Evolutionary conservation across 2,329 filamentous ascomycete species (phyloP).

Genomic region (Hypoxylon rubiginosum): DNA sequence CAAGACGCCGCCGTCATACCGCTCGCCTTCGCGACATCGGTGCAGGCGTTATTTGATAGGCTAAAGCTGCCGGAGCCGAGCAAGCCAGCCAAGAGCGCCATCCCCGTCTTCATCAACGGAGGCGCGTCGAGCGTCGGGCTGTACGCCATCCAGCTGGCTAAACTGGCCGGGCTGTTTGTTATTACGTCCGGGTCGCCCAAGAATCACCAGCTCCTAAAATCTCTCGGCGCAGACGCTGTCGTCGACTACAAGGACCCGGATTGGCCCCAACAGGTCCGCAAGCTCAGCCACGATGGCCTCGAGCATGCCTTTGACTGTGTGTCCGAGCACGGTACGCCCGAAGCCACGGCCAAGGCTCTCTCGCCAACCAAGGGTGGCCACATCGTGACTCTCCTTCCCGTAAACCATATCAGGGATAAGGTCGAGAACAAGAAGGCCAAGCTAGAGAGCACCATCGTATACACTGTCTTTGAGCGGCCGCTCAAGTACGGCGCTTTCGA

Average conservation of each 20-base stretch:
- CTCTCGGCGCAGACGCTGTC: slow-evolving; percentile 46
- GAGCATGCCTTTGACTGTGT: slow-evolving; percentile 51
- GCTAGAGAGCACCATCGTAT: slow-evolving; percentile 52
- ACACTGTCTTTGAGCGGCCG: slow-evolving; percentile 50
- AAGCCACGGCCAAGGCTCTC: slow-evolving; percentile 44
- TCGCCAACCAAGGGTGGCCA: slow-evolving; percentile 51
- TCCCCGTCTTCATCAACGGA: slow-evolving; percentile 52
- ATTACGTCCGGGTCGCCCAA: slow-evolving; percentile 46
- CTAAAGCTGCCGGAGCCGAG: slow-evolving; percentile 51
- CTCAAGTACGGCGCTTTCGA: slow-evolving; percentile 46
- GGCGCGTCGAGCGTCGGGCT: slow-evolving; percentile 48
- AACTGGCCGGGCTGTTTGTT: slow-evolving; percentile 47
- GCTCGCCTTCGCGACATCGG: slow-evolving; percentile 62
- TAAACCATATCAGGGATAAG: slow-evolving; percentile 36
- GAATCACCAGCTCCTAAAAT: slow-evolving; percentile 46
- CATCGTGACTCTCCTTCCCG: slow-evolving; percentile 45
- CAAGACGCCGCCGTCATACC: slow-evolving; percentile 48
- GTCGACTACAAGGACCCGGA: slow-evolving; percentile 59
- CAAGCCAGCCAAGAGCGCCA: slow-evolving; percentile 46
- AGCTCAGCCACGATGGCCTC: slow-evolving; percentile 70
- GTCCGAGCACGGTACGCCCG: slow-evolving; percentile 45
- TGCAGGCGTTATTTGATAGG: slow-evolving; percentile 51
- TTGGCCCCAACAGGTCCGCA: slow-evolving; percentile 70
- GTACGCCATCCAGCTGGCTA: slow-evolving; percentile 50
- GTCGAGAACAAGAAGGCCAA: slow-evolving; percentile 46